A percentile compares a stretch with the other conserved stretches of the same genome.
Evolutionary conservation across 805 yeast species (phyloP).

Genomic region (Kodamaea jinghongensis): DNA sequence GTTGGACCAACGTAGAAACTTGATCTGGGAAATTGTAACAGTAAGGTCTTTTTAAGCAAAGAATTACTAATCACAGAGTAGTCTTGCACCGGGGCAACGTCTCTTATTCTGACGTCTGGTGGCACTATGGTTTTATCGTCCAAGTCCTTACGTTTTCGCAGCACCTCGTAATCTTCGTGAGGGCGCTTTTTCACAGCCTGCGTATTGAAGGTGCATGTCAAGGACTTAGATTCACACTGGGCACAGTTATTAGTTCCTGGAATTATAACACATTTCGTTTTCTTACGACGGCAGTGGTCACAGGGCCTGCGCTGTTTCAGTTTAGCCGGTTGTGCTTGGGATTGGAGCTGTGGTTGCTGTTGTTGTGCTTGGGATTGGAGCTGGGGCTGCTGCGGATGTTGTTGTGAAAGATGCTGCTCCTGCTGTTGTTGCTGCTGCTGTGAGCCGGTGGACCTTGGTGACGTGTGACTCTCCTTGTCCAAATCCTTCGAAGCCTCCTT

Average conservation of each 20-base stretch:
- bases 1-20: constrained; percentile 88
- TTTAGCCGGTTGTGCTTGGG: constrained; percentile 22
- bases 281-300: constrained; percentile 79
- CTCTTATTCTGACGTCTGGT: constrained; percentile 47
- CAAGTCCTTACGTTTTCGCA: constrained; percentile 12
- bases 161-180: constrained; percentile 12
- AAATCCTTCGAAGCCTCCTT: background rate
- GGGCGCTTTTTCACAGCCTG: constrained; percentile 44
- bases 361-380: background rate
- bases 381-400: constrained; percentile 1
- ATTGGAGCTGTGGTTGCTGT: background rate
- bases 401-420: background rate
- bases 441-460: background rate
- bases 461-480: background rate
- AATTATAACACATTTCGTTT: constrained; percentile 71
- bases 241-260: constrained; percentile 65
- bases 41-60: constrained; percentile 61
- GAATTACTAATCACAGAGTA: constrained; percentile 64
- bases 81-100: constrained; percentile 61
- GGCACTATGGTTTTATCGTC: constrained; percentile 25
- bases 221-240: constrained; percentile 71
- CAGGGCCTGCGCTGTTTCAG: constrained; percentile 58
- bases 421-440: constrained; percentile 7
- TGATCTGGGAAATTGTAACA: constrained; percentile 86
- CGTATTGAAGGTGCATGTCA: constrained; percentile 73